A percentile compares a stretch with the other conserved stretches of the same genome.
These are phyloP conservation scores for Naganishia cerealis DNA, from an alignment of 1,284 basidiomycete genomes.

Conservation along the genomic window DNA sequence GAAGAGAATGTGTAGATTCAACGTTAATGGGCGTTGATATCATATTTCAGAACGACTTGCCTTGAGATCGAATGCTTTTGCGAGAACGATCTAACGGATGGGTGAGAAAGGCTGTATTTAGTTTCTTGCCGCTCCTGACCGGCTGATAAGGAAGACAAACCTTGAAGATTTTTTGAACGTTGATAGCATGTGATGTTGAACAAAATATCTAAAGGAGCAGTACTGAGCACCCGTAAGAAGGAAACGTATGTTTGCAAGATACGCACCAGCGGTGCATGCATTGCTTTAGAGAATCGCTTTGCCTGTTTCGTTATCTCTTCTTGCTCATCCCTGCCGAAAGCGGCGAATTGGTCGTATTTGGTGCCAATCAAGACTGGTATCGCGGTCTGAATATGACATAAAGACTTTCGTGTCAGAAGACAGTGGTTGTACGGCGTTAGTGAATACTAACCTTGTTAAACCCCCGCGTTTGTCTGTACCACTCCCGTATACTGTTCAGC, in stretches of 20 bases:
- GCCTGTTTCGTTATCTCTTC: slow-evolving; percentile 99
- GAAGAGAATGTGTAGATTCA: slow-evolving; percentile 23
- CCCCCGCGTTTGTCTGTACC: slow-evolving; percentile 96
- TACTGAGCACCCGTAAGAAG: slow-evolving; percentile 1
- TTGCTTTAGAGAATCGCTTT: slow-evolving; percentile 92
- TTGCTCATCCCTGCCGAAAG: slow-evolving; percentile 92
- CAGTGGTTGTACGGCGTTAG: slow-evolving; percentile 19
- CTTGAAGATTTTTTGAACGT: slow-evolving; percentile 99
- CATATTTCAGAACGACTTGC: slow-evolving; percentile 36
- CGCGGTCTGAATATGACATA: slow-evolving; percentile 70
- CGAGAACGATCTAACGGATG: slow-evolving; percentile 45
- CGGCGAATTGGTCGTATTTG: slow-evolving; percentile 96
- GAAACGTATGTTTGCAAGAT: neutral
- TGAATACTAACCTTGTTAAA: slow-evolving; percentile 81
- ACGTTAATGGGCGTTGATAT: neutral
- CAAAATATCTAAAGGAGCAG: slow-evolving; percentile 72
- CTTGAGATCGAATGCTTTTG: slow-evolving; percentile 56
- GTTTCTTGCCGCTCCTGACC: slow-evolving; percentile 49
- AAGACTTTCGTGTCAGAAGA: slow-evolving; percentile 9
- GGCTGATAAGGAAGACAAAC: slow-evolving; percentile 63
- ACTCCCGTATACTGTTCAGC: slow-evolving; percentile 95
- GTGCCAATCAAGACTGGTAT: slow-evolving; percentile 96
- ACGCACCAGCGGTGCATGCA: slow-evolving; percentile 82
- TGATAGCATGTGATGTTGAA: slow-evolving; percentile 94
- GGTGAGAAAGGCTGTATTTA: slow-evolving; percentile 55